Base-by-base conservation (phyloP, 495 filamentous ascomycete species). In the Penicillium taxi region DNA sequence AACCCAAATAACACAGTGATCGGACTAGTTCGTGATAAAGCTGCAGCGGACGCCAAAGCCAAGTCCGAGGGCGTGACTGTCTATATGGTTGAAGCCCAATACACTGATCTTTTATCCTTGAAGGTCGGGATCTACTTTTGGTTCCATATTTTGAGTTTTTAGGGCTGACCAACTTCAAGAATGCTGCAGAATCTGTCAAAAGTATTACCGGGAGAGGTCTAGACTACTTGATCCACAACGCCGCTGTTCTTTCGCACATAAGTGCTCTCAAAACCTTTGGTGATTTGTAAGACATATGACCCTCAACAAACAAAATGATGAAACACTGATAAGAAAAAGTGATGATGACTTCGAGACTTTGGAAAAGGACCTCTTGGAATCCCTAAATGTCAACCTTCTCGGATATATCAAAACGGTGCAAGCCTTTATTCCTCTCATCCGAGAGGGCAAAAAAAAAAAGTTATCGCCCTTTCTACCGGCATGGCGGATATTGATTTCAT, bases 381-480 rank as follows among this genome's bases (percentile, higher is more conserved):
- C 42, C 17, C 65, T 66, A 42, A 41, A 63, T 17, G 49, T 53
- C 23, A 80, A 76, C 41, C 47, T 61, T 18, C 15, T 70, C 35
- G 71, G 64, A 18, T 60, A 62, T 23, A 53, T 77, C 48, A 61
- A 78, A 39, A 52, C 72, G 1, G 66, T 70, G 47, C 70, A 73
- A 48, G 35, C 61, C 13, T 78, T 74, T 52, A 21, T 74, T 2
- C 72, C 75, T 5, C 59, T 78, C 0, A 58, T 79, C 43, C 48
- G 54, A 2, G 56, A 59, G n/a, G 70, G 73, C 18, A 45, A 51
- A 8, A 44, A 17, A 79, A 77, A 50, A 81, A 81, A 39, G 61
- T 77, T 33, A 62, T 80, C 35, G 35, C 64, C 19, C 66, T 80
- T 18, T 69, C 72, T 6, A 64, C 47, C 8, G 75, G 70, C 18